Percentiles rank a stretch among this genome's conserved stretches.
phyloP scores from a whole-genome alignment of 345 rosid genomes.

The Rhodamnia argentea region DNA sequence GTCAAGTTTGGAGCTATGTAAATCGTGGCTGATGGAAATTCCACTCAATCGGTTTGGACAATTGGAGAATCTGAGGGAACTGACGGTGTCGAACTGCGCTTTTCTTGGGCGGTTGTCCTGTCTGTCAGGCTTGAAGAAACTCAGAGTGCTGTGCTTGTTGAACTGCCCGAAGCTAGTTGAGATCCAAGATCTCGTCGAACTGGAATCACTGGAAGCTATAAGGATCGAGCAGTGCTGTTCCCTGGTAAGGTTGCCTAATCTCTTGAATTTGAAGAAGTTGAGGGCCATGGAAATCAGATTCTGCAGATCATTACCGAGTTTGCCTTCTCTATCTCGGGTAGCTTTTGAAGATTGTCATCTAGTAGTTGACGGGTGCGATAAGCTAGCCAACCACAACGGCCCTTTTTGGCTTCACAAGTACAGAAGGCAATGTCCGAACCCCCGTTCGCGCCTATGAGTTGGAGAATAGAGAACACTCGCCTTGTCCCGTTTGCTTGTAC shows the following conservation, averaged over 20 bases:
- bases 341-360: neutral
- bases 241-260: neutral
- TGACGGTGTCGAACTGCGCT: neutral
- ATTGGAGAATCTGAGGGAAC: neutral
- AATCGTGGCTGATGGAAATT: neutral
- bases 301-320: neutral
- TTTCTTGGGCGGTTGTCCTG: neutral
- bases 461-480: too few species aligned
- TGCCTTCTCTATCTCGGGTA: neutral
- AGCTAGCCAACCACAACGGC: neutral
- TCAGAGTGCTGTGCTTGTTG: neutral
- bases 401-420: neutral
- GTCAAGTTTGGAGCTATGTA: fast-evolving
- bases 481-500: neutral
- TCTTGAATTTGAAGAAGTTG: neutral
- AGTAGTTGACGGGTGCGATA: neutral
- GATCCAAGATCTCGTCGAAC: neutral
- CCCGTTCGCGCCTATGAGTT: too few species aligned
- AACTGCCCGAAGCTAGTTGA: neutral
- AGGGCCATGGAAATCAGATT: neutral
- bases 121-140: neutral
- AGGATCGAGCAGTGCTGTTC: neutral
- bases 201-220: neutral
- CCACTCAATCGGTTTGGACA: neutral
- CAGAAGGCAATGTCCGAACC: too few species aligned